Evolutionary conservation across 495 filamentous ascomycete species (phyloP), one percentile per base, ranked within the genome.

Genomic region (Aspergillus bertholletiae): DNA sequence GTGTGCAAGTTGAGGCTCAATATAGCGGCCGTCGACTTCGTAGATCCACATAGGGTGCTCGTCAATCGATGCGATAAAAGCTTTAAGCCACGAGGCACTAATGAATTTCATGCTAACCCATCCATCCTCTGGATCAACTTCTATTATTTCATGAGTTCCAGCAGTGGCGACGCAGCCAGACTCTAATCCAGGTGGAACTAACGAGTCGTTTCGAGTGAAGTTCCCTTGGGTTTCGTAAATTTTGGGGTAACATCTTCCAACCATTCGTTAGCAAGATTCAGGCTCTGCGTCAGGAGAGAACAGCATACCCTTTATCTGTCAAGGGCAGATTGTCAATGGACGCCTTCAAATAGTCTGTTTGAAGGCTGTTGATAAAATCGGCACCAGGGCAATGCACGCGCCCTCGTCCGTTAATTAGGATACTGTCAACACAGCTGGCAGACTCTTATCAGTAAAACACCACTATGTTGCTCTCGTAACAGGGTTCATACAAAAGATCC

Each of bases 351-450:
- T 41, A 59, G 63, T 15, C 65, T 57, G 39, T 43, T 15, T 43
- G 39, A 7, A 61, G 55, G 46, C 51, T 69, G 41, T 57, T 68
- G 30, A 76, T 69, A 17, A 74, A 66, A 2, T 73, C 66, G 11
- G 69, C 57, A 0, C 71, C 60, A 28, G 68, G 72, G 55, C 80
- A 83, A 45, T 78, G 67, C 15, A 80, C 73, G 17, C 63, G 62
- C n/a, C 80, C 81, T 49, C 74, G 72, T 13, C 80, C 80, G 54
- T 84, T 82, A 54, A 84, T 61, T 0, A 84, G 70, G 13, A 82
- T 59, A 48, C 69, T 74, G 47, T 82, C 78, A 34, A 72, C 69
- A 58, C 77, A 76, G 55, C 67, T 72, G 18, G 15, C 32, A 17
- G 1, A 18, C 21, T 13, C 20, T 22, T 22, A 24, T 53, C 41